Evolutionary conservation across 805 yeast species (phyloP).

Genomic region (Cyberlindnera suaveolens): DNA sequence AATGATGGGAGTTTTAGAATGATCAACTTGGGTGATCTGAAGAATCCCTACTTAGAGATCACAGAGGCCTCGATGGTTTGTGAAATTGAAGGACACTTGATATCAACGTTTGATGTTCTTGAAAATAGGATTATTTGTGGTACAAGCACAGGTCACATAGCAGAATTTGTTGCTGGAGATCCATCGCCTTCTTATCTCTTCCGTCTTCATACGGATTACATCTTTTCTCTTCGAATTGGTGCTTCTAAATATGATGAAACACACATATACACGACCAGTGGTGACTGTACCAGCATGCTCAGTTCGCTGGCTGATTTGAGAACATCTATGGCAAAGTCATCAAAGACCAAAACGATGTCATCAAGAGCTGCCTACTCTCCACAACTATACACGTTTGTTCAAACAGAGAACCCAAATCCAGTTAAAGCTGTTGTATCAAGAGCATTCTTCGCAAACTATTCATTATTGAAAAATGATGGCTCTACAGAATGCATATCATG

Average conservation of each 20-base stretch:
- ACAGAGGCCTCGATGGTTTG: constrained; percentile 23
- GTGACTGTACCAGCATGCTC: constrained; percentile 36
- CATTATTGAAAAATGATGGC: constrained; percentile 34
- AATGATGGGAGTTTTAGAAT: constrained; percentile 54
- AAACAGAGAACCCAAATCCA: constrained; percentile 36
- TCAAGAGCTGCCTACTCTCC: constrained; percentile 26
- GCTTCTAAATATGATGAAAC: constrained; percentile 29
- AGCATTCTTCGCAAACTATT: constrained; percentile 27
- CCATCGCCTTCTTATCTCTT: constrained; percentile 31
- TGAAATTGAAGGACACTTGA: constrained; percentile 23
- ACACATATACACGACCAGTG: constrained; percentile 29
- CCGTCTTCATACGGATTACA: constrained; percentile 33
- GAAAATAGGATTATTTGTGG: constrained; percentile 46
- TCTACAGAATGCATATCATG: constrained; percentile 34
- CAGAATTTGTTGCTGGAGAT: constrained; percentile 37
- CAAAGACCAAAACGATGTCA: constrained; percentile 28
- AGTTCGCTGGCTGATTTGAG: constrained; percentile 29
- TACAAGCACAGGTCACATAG: constrained; percentile 49
- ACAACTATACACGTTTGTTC: constrained; percentile 31
- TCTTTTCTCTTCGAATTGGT: constrained; percentile 30
- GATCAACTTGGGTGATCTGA: constrained; percentile 29
- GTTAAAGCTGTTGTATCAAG: constrained; percentile 32
- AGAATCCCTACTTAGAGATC: constrained; percentile 12
- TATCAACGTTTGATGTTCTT: constrained; percentile 45
- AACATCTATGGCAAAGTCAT: constrained; percentile 24